These are phyloP conservation scores for Verticillium albo-atrum DNA, from an alignment of 2,329 filamentous ascomycete genomes.

Conservation along the genomic window DNA sequence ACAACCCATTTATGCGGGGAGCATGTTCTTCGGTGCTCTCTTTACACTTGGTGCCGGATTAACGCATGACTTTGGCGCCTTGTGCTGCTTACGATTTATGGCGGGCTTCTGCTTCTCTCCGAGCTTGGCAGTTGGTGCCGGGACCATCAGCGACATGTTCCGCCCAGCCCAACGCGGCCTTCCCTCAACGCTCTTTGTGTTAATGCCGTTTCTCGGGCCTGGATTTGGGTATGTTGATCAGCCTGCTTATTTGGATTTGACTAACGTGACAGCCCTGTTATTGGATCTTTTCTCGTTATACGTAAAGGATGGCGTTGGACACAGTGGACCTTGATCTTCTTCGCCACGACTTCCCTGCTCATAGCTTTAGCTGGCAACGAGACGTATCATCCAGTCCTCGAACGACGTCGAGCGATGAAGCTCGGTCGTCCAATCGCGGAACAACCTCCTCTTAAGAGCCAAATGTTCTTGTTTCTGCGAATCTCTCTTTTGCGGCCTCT, in stretches of 20 bases:
- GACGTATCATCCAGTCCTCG: constrained; percentile 51
- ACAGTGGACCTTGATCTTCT: constrained; percentile 37
- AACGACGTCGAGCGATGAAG: constrained; percentile 30
- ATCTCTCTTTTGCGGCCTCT: constrained; percentile 45
- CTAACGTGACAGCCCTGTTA: constrained; percentile 31
- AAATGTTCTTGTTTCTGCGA: constrained; percentile 25
- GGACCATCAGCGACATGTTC: constrained; percentile 46
- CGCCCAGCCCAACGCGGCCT: constrained; percentile 33
- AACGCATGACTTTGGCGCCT: constrained; percentile 40
- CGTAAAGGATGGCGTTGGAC: constrained; percentile 50
- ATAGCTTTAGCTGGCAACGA: constrained; percentile 40
- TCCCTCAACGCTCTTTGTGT: constrained; percentile 39
- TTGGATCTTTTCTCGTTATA: constrained; percentile 42
- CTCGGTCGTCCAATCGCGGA: constrained; percentile 23
- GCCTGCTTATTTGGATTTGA: background rate
- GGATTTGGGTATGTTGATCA: constrained; percentile 39
- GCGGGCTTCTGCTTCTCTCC: constrained; percentile 48
- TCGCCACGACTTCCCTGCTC: constrained; percentile 28
- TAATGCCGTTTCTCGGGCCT: constrained; percentile 50
- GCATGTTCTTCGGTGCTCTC: constrained; percentile 41
- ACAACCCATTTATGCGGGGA: constrained; percentile 43
- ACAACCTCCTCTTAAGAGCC: constrained; percentile 15
- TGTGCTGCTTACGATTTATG: constrained; percentile 53
- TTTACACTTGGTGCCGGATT: constrained; percentile 54
- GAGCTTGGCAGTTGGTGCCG: constrained; percentile 42